Evolutionary conservation across 352 stramenopile species (phyloP).

Genomic region (Pythium rhizo-oryzae): DNA sequence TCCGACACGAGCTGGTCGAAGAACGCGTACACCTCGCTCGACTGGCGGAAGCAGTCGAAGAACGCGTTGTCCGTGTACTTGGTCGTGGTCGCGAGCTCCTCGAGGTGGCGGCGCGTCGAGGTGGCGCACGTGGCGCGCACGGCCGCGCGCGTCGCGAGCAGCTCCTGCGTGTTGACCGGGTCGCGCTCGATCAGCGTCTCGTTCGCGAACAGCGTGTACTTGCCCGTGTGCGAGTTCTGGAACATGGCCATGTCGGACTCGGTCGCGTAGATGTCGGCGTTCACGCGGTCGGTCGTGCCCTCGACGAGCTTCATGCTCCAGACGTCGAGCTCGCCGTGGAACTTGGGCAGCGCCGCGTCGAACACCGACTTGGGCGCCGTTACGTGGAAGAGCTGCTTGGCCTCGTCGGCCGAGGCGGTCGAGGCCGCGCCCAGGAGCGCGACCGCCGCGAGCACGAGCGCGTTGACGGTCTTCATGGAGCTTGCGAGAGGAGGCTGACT

Average conservation of each 20-base stretch:
- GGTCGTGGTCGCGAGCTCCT: constrained; percentile 1
- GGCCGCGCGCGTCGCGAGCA: constrained; percentile 2
- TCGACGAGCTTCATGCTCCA: constrained; percentile 13
- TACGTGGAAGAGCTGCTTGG: constrained; percentile 39
- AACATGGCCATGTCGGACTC: constrained; percentile 12
- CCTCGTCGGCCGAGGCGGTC: constrained; percentile 14
- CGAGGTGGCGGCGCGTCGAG: constrained; percentile 7
- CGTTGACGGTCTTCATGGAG: constrained; percentile 30
- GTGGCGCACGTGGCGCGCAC: constrained; percentile 11
- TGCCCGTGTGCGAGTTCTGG: background rate
- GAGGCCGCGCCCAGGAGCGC: constrained; percentile 15
- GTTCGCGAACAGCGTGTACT: background rate
- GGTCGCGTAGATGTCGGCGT: constrained; percentile 29
- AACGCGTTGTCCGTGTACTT: constrained; percentile 37
- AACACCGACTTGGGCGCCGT: constrained; percentile 31
- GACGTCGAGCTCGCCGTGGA: constrained; percentile 29
- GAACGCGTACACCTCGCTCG: constrained; percentile 33
- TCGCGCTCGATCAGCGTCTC: constrained; percentile 20
- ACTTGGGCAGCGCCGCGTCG: constrained; percentile 14
- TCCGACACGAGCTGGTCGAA: constrained; percentile 31
- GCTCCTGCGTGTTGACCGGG: constrained; percentile 20
- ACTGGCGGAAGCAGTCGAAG: constrained; percentile 41
- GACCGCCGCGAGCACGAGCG: constrained; percentile 11
- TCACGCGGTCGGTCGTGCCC: constrained; percentile 6
- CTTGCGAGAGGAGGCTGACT: background rate